A percentile compares a stretch with the other conserved stretches of the same genome.
phyloP scores from a whole-genome alignment of 2,329 filamentous ascomycete species.

The Xylariales sp. region DNA sequence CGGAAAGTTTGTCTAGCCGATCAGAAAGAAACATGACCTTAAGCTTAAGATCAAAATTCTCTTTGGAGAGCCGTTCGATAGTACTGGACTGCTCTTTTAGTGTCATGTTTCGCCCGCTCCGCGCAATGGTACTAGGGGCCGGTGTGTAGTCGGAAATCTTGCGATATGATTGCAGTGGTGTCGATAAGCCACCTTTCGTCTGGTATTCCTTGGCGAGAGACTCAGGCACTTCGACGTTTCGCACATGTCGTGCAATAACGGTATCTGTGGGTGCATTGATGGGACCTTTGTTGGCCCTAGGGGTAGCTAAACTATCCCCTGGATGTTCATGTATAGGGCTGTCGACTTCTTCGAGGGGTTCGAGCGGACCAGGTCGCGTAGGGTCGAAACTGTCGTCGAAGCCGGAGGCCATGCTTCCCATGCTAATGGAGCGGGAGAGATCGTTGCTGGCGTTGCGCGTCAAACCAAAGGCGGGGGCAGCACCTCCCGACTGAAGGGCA shows the following conservation, averaged over 20 bases:
- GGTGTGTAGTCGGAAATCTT: slow-evolving; percentile 66
- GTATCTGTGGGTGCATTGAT: slow-evolving; percentile 83
- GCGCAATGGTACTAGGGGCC: slow-evolving; percentile 61
- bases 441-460: slow-evolving; percentile 64
- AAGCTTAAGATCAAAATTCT: slow-evolving; percentile 97
- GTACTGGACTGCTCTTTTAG: slow-evolving; percentile 98
- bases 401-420: slow-evolving; percentile 89
- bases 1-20: slow-evolving; percentile 89
- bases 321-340: slow-evolving; percentile 51
- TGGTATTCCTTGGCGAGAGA: slow-evolving; percentile 88
- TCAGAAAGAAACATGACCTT: slow-evolving; percentile 98
- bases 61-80: slow-evolving; percentile 94
- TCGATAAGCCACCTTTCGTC: slow-evolving; percentile 75
- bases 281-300: slow-evolving; percentile 68
- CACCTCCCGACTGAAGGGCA: slow-evolving; percentile 84
- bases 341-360: slow-evolving; percentile 62
- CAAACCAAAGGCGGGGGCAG: slow-evolving; percentile 67
- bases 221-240: slow-evolving; percentile 90
- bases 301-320: slow-evolving; percentile 72
- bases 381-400: slow-evolving; percentile 66
- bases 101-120: slow-evolving; percentile 79
- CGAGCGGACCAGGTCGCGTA: slow-evolving; percentile 59
- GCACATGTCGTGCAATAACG: slow-evolving; percentile 86
- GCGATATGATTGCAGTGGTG: slow-evolving; percentile 56
- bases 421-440: slow-evolving; percentile 81